phyloP scores from a whole-genome alignment of 768 basidiomycete species.

The Panellus pusillus region DNA sequence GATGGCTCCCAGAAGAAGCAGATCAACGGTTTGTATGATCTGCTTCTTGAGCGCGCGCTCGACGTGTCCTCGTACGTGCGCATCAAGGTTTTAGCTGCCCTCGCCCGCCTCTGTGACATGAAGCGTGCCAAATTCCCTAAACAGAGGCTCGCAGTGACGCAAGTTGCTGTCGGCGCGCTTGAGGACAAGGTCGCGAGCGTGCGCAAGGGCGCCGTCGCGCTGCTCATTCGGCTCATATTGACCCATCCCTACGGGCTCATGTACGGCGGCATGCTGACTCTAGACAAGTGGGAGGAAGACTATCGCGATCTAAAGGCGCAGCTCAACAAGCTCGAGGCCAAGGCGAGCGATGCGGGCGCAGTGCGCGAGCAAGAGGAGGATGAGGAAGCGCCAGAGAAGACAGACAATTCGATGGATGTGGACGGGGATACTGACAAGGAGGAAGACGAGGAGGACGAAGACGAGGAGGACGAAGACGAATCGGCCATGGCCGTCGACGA shows the following conservation, averaged over 20 bases:
- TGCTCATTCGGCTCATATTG: slow-evolving; percentile 70
- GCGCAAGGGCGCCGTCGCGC: slow-evolving; percentile 77
- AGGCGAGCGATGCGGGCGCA: slow-evolving; percentile 53
- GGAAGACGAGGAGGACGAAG: slow-evolving; percentile 35
- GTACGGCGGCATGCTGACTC: slow-evolving; percentile 79
- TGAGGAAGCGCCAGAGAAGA: slow-evolving; percentile 33
- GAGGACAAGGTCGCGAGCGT: slow-evolving; percentile 90
- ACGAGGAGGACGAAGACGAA: slow-evolving; percentile 36
- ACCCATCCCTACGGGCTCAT: slow-evolving; percentile 89
- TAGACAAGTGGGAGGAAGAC: slow-evolving; percentile 70
- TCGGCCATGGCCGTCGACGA: slow-evolving; percentile 43
- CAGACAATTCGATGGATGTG: slow-evolving; percentile 58
- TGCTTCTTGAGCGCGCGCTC: slow-evolving; percentile 83
- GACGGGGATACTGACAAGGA: slow-evolving; percentile 31
- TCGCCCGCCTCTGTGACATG: slow-evolving; percentile 73
- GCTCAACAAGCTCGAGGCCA: slow-evolving; percentile 68
- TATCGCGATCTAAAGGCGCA: slow-evolving; percentile 64
- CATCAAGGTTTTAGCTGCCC: slow-evolving; percentile 77
- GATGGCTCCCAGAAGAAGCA: slow-evolving; percentile 64
- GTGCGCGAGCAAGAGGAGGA: slow-evolving; percentile 41
- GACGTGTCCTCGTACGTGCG: slow-evolving; percentile 92
- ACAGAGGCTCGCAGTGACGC: slow-evolving; percentile 74
- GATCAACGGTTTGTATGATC: slow-evolving; percentile 76
- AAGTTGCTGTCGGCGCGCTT: slow-evolving; percentile 74
- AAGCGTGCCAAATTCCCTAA: slow-evolving; percentile 81